Evolutionary conservation across 371 early-diverging fungal species (phyloP).

Genomic region (Zopfochytrium polystomum): DNA sequence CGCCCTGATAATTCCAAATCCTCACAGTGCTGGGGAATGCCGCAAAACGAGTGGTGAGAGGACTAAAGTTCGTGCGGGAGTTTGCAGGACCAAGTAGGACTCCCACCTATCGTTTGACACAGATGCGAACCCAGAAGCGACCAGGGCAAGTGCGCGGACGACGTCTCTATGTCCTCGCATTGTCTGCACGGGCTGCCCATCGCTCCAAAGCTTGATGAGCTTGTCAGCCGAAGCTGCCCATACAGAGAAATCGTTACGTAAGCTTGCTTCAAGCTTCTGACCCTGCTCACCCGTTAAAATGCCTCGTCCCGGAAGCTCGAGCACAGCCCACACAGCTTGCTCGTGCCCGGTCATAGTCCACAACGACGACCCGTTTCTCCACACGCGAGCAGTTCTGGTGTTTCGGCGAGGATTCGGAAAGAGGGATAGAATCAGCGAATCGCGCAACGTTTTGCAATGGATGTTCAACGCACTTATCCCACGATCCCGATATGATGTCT

Average conservation of each 20-base stretch:
- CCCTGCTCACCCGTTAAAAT: slow-evolving; percentile 72
- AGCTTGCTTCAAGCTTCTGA: background rate
- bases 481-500: slow-evolving; percentile 85
- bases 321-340: slow-evolving; percentile 89
- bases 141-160: slow-evolving; percentile 73
- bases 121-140: slow-evolving; percentile 72
- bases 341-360: slow-evolving; percentile 76
- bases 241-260: slow-evolving; percentile 1
- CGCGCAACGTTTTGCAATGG: background rate
- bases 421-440: background rate
- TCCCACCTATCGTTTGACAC: slow-evolving; percentile 84
- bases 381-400: slow-evolving; percentile 74
- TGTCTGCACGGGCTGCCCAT: slow-evolving; percentile 65
- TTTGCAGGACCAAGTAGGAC: background rate
- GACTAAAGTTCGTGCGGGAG: background rate
- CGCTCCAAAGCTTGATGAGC: slow-evolving; percentile 82
- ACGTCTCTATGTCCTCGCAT: slow-evolving; percentile 87
- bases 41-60: too few species aligned
- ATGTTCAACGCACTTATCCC: slow-evolving; percentile 76
- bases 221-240: slow-evolving; percentile 86
- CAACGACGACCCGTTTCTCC: slow-evolving; percentile 73
- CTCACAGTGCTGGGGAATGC: slow-evolving; percentile 62
- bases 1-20: slow-evolving; percentile 72
- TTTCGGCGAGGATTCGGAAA: background rate
- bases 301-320: slow-evolving; percentile 65